Evolutionary conservation across 2,329 filamentous ascomycete species (phyloP).

Genomic region (Chaetomiaceae sp.): DNA sequence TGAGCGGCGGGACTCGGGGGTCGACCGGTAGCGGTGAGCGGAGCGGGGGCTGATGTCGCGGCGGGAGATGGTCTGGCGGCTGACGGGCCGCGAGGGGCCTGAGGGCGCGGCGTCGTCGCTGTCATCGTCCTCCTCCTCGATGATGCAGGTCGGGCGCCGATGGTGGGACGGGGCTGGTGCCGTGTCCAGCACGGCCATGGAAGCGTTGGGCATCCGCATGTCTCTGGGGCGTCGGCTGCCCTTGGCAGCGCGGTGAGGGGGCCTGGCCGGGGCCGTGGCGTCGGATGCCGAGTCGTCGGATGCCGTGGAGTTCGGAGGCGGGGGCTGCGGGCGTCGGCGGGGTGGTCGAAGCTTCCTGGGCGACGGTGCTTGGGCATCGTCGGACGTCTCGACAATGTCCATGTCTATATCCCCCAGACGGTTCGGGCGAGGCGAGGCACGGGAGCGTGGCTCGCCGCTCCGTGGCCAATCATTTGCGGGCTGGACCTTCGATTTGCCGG

Average conservation of each 20-base stretch:
- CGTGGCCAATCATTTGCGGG: slow-evolving; percentile 27
- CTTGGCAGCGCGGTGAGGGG: slow-evolving; percentile 13
- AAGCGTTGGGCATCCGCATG: slow-evolving; percentile 28
- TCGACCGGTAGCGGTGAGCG: slow-evolving; percentile 33
- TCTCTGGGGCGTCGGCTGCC: slow-evolving; percentile 5
- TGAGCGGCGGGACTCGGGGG: slow-evolving; percentile 26
- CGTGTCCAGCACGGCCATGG: slow-evolving; percentile 26
- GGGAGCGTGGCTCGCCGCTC: slow-evolving; percentile 21
- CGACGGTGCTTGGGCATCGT: slow-evolving; percentile 18
- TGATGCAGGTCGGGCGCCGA: slow-evolving; percentile 22
- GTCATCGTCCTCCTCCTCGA: slow-evolving; percentile 25
- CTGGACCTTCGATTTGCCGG: slow-evolving; percentile 21
- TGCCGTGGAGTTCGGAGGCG: slow-evolving; percentile 15
- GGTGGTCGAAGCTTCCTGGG: slow-evolving; percentile 11
- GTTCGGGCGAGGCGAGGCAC: slow-evolving; percentile 27
- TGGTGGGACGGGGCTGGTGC: slow-evolving; percentile 13
- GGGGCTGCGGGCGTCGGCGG: slow-evolving; percentile 15
- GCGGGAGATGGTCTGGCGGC: slow-evolving; percentile 23
- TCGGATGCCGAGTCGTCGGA: slow-evolving; percentile 12
- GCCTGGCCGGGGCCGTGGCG: slow-evolving; percentile 17
- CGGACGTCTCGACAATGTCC: slow-evolving; percentile 21
- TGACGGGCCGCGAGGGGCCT: slow-evolving; percentile 24
- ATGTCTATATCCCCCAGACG: slow-evolving; percentile 24
- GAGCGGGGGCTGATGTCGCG: slow-evolving; percentile 30
- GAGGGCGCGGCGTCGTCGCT: slow-evolving; percentile 18